Evolutionary conservation across 768 basidiomycete genomes (phyloP), one percentile per base, ranked within the genome.

Genomic region (Hortiboletus campestris): DNA sequence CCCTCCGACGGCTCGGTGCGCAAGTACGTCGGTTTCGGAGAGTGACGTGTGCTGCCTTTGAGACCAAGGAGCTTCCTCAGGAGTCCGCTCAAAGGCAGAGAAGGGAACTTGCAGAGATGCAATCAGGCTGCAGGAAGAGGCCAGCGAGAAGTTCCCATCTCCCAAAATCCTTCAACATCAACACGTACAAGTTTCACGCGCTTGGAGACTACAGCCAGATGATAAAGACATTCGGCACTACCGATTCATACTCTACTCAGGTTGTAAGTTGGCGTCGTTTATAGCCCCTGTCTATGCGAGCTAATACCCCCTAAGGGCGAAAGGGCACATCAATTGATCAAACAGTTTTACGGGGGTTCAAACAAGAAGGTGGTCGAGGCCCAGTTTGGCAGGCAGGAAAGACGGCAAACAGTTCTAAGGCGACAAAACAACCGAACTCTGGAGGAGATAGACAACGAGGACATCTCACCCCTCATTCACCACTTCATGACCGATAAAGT

Each of bases 131-230:
- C 9, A 10, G 38, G 11, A 9, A 38, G 19, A 46, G 13, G 22
- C 17, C 22, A 5, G 4, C 12, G 2, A 17, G 7, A 4, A 22
- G 29, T 42, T 13, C 8, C 1, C 6, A 14, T 8, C 25, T 51
- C 1, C 25, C 28, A 0, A 69, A 64, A 48, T 47, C 17, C 0
- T 60, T 70, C 39, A 72, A 70, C 39, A 49, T 70, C 17, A 49
- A 53, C 9, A 73, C 65, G 0, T 72, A 71, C 50, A 72, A 70
- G 50, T 59, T 64, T 20, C 72, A 73, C 40, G 60, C 62, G 1
- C 42, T 70, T 1, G 65, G 66, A 0, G 67, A 73, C 50, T 68
- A 2, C 55, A 35, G 35, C 0, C 12, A 17, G 3, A 64, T 58
- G 1, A 68, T 72, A 22, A 40, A 31, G 5, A 29, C 49, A 3